Percentiles rank a stretch among this genome's conserved stretches.
Evolutionary conservation across 2,329 filamentous ascomycete species (phyloP).

Genomic region (Trichoderma aggressivum): DNA sequence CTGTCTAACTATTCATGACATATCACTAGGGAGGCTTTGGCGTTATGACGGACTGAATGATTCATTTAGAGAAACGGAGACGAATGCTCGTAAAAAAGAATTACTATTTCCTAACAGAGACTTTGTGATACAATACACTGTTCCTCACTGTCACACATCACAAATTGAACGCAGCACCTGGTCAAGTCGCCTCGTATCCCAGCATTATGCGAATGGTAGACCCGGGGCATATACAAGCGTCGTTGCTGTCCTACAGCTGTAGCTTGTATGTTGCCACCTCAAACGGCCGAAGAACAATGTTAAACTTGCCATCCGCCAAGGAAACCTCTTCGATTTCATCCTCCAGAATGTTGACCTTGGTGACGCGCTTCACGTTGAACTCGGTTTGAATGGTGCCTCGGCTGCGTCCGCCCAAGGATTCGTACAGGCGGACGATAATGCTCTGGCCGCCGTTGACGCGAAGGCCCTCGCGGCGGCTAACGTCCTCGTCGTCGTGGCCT

Average conservation of each 20-base stretch:
- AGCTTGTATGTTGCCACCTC: slow-evolving; percentile 81
- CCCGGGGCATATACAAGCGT: slow-evolving; percentile 26
- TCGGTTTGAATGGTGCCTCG: slow-evolving; percentile 66
- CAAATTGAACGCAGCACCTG: neutral
- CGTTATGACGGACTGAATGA: neutral
- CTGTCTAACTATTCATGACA: neutral
- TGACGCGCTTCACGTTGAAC: slow-evolving; percentile 70
- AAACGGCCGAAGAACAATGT: slow-evolving; percentile 70
- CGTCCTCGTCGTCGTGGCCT: slow-evolving; percentile 80
- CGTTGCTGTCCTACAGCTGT: slow-evolving; percentile 39
- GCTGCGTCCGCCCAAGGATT: slow-evolving; percentile 78
- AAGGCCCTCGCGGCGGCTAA: slow-evolving; percentile 59
- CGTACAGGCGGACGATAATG: slow-evolving; percentile 81
- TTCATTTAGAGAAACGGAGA: neutral
- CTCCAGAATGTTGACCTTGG: slow-evolving; percentile 83
- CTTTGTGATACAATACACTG: neutral
- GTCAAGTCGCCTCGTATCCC: slow-evolving; percentile 1
- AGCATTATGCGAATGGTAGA: slow-evolving; percentile 22
- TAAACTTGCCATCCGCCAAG: slow-evolving; percentile 48
- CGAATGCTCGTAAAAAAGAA: neutral
- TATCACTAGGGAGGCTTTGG: neutral
- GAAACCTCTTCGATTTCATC: slow-evolving; percentile 72
- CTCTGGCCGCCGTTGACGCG: slow-evolving; percentile 68
- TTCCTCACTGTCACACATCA: neutral
- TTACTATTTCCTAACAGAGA: neutral